Conservation (phyloP, 495 filamentous ascomycete species). For the Talaromyces trachyspermus region DNA sequence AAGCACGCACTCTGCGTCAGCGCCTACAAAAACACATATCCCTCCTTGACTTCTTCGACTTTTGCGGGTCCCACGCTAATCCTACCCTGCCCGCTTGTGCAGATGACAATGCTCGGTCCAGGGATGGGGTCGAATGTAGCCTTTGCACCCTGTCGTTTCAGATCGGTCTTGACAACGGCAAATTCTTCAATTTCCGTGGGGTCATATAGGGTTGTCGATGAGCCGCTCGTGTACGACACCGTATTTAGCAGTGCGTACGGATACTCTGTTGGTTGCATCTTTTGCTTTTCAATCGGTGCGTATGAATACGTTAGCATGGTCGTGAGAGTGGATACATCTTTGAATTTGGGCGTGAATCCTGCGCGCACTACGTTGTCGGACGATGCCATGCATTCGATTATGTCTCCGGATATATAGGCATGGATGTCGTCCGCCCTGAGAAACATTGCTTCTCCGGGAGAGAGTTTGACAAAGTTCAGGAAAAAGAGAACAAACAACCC, state of each 20-base stretch:
- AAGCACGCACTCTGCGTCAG: constrained; percentile 75
- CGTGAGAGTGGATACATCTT: constrained; percentile 88
- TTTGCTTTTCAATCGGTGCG: constrained; percentile 88
- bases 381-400: constrained; percentile 98
- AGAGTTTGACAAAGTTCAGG: constrained; percentile 72
- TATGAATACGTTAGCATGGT: constrained; percentile 91
- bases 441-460: constrained; percentile 91
- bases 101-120: constrained; percentile 89
- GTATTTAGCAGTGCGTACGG: constrained; percentile 74
- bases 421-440: constrained; percentile 94
- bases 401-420: constrained; percentile 91
- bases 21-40: constrained; percentile 91
- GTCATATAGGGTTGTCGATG: constrained; percentile 68
- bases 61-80: constrained; percentile 74
- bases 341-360: constrained; percentile 96
- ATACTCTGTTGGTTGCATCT: constrained; percentile 79
- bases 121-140: constrained; percentile 79
- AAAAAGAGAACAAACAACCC: constrained; percentile 75
- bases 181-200: constrained; percentile 92
- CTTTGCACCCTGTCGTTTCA: constrained; percentile 64
- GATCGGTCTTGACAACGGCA: constrained; percentile 72
- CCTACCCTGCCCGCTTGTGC: constrained; percentile 70
- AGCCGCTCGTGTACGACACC: constrained; percentile 66
- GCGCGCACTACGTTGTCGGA: constrained; percentile 97
- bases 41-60: constrained; percentile 65